Evolutionary conservation across 495 filamentous ascomycete species (phyloP).

Genomic region (Barbatosphaeria neglecta): DNA sequence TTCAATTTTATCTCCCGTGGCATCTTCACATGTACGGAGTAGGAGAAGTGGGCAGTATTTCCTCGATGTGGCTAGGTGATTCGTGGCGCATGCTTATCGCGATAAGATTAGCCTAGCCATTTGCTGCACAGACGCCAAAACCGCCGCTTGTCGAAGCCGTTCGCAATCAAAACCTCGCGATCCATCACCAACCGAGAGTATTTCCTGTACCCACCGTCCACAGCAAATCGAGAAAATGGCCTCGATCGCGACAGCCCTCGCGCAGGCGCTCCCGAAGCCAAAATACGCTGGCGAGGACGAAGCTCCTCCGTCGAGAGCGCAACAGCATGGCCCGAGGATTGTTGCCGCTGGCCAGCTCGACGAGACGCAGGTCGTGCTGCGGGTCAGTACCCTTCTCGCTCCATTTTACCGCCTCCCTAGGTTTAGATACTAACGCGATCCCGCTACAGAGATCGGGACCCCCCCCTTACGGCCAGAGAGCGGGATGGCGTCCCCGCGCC

Average conservation of each 20-base stretch:
- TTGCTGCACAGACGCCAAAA: too few relatives aligned
- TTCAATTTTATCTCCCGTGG: too few relatives aligned
- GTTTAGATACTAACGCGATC: constrained; percentile 5
- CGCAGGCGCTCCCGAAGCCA: constrained; percentile 77
- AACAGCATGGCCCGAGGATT: constrained; percentile 67
- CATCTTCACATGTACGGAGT: too few relatives aligned
- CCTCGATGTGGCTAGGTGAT: too few relatives aligned
- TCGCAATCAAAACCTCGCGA: constrained; percentile 3
- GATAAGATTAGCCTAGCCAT: too few relatives aligned
- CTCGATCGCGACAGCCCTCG: constrained; percentile 63
- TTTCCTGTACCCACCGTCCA: neutral
- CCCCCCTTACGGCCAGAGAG: constrained; percentile 72
- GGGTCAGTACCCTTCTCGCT: constrained; percentile 35
- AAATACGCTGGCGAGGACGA: constrained; percentile 81
- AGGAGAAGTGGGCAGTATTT: too few relatives aligned
- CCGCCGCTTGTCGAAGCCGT: too few relatives aligned
- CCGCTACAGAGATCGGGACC: constrained; percentile 60
- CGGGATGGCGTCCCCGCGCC: constrained; percentile 76
- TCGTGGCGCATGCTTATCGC: too few relatives aligned
- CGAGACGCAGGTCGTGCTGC: constrained; percentile 76
- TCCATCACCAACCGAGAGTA: too few relatives aligned
- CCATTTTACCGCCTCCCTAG: neutral
- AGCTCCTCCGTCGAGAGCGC: constrained; percentile 58
- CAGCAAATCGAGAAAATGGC: constrained; percentile 38
- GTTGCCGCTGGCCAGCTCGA: constrained; percentile 66